These are phyloP conservation scores for Triticum turgidum DNA, from an alignment of 176 grass and related monocot species.

Conservation along the genomic window DNA sequence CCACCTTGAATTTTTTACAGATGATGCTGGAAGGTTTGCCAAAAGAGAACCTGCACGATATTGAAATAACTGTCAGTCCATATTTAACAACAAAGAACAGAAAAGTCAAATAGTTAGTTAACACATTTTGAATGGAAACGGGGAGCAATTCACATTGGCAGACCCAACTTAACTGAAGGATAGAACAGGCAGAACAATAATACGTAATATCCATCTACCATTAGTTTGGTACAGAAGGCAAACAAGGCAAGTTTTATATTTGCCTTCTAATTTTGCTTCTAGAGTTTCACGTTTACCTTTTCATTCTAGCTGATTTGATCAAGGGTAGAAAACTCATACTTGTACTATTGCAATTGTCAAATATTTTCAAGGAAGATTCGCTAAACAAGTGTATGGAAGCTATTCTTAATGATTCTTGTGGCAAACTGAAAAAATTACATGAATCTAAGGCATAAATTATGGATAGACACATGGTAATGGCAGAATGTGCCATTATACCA, in stretches of 20 bases:
- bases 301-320: neutral
- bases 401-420: neutral
- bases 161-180: neutral
- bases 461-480: neutral
- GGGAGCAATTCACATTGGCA: neutral
- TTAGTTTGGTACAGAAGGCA: slow-evolving; percentile 14
- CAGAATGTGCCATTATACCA: neutral
- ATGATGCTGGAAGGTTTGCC: slow-evolving; percentile 34
- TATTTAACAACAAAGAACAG: slow-evolving; percentile 15
- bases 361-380: slow-evolving; percentile 2
- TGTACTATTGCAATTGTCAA: neutral
- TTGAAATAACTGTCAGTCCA: neutral
- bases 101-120: slow-evolving; percentile 4
- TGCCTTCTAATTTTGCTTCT: neutral
- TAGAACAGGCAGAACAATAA: neutral
- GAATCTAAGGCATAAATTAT: neutral
- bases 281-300: neutral
- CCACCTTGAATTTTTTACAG: slow-evolving; percentile 40
- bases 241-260: neutral
- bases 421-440: neutral
- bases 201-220: neutral
- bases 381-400: neutral
- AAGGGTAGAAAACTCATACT: neutral
- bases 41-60: slow-evolving; percentile 9
- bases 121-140: neutral